phyloP scores from a whole-genome alignment of 164 flowering plant genomes.

The Vitis riparia region DNA sequence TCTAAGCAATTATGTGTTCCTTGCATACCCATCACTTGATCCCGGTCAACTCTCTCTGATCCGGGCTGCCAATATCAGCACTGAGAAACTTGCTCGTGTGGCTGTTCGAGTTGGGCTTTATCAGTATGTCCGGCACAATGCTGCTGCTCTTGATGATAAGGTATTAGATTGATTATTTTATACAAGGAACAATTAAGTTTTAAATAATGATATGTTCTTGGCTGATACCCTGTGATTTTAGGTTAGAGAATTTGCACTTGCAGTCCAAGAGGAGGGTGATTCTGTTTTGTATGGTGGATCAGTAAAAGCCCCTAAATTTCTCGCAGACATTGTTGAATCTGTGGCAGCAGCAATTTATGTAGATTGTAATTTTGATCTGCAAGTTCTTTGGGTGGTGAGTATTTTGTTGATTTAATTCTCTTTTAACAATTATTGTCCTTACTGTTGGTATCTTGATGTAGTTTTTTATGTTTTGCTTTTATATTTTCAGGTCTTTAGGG shows the following conservation, averaged over 20 bases:
- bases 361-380: conserved; percentile 55
- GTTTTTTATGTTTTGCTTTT: not conserved
- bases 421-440: not conserved
- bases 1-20: conserved; percentile 30
- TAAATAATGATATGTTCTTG: not conserved
- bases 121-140: conserved; percentile 51
- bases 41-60: conserved; percentile 46
- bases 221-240: conserved; percentile 14
- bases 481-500: conserved; percentile 40
- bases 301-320: conserved; percentile 83
- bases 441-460: not conserved
- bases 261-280: conserved; percentile 47
- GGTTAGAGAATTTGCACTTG: conserved; percentile 60
- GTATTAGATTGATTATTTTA: conserved; percentile 17
- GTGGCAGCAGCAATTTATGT: conserved; percentile 79
- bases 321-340: conserved; percentile 86
- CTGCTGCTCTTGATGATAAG: conserved; percentile 48
- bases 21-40: conserved; percentile 40
- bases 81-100: conserved; percentile 72
- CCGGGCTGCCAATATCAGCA: conserved; percentile 57
- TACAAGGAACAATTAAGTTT: not conserved
- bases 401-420: not conserved
- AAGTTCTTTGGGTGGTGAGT: conserved; percentile 62
- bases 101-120: conserved; percentile 52
- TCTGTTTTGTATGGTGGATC: conserved; percentile 45